Conservation (phyloP, 1,139 yeast genomes). For the Protomyces macrosporus region DNA sequence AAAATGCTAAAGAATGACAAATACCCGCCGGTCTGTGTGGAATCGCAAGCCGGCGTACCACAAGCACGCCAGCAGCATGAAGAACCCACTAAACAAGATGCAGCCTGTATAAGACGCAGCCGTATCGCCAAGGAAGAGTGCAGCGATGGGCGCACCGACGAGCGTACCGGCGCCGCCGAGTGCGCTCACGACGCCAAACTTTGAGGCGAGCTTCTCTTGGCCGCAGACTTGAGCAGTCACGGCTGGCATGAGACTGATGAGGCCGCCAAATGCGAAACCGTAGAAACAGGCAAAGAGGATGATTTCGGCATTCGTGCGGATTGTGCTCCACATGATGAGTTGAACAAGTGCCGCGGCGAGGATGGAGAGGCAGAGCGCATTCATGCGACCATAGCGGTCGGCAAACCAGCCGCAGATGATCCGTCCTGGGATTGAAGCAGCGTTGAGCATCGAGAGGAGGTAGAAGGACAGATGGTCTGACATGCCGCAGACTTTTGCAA, state of each 20-base stretch:
- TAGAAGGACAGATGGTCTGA: constrained; percentile 29
- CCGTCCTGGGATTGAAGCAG: constrained; percentile 46
- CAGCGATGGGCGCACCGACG: constrained; percentile 22
- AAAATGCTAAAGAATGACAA: not conserved
- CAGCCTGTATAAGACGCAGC: constrained; percentile 3
- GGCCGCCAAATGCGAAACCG: constrained; percentile 52
- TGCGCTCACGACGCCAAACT: constrained; percentile 26
- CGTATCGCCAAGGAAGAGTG: constrained; percentile 9
- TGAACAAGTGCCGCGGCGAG: constrained; percentile 31
- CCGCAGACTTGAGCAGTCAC: constrained; percentile 52
- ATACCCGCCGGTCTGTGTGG: constrained; percentile 1
- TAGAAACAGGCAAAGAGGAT: constrained; percentile 49
- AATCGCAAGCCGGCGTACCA: constrained; percentile 14
- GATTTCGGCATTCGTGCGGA: constrained; percentile 45
- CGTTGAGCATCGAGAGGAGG: constrained; percentile 46
- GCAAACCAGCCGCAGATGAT: constrained; percentile 45
- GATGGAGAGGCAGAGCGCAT: constrained; percentile 38
- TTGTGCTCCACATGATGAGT: constrained; percentile 51
- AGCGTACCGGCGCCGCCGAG: constrained; percentile 19
- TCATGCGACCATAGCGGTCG: constrained; percentile 45
- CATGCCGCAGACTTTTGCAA: constrained; percentile 35
- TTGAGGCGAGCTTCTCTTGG: constrained; percentile 17
- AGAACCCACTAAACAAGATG: constrained; percentile 15
- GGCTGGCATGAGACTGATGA: constrained; percentile 47
- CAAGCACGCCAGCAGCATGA: constrained; percentile 3